Percentiles rank a stretch among this genome's conserved stretches.
Evolutionary conservation across 441 rosid genomes (phyloP).

Genomic region (Sinapis alba): DNA sequence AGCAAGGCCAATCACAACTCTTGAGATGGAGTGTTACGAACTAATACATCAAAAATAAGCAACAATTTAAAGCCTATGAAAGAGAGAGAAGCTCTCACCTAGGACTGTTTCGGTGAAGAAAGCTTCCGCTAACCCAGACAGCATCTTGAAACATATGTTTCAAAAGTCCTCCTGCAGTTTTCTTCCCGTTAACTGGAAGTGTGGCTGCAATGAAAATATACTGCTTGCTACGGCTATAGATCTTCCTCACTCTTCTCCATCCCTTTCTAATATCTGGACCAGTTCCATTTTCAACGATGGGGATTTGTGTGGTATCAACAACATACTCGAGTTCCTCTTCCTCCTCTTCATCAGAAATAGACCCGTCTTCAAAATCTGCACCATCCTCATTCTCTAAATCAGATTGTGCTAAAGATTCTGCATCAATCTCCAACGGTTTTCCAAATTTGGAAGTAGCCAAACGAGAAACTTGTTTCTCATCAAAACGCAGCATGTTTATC

Average conservation of each 20-base stretch:
- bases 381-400: conserved; percentile 39
- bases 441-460: conserved; percentile 39
- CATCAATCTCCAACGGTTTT: conserved; percentile 36
- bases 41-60: background rate
- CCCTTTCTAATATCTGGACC: conserved; percentile 49
- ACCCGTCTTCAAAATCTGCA: conserved; percentile 39
- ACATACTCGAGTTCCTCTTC: conserved; percentile 49
- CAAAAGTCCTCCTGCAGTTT: conserved; percentile 86
- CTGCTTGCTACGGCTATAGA: conserved; percentile 81
- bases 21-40: background rate
- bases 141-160: conserved; percentile 92
- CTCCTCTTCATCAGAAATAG: conserved; percentile 41
- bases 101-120: conserved; percentile 91
- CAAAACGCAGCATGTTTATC: conserved; percentile 74
- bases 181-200: conserved; percentile 89
- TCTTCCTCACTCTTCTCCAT: conserved; percentile 82
- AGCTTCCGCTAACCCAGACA: conserved; percentile 83
- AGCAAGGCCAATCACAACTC: conserved; percentile 23
- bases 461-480: conserved; percentile 71
- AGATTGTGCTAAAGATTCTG: conserved; percentile 36
- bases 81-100: conserved; percentile 50
- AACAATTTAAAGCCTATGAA: background rate
- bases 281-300: conserved; percentile 21
- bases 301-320: conserved; percentile 43
- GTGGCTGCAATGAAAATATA: conserved; percentile 96